Evolutionary conservation across 305 asterid genomes (phyloP).

Genomic region (Fraxinus angustifolia): DNA sequence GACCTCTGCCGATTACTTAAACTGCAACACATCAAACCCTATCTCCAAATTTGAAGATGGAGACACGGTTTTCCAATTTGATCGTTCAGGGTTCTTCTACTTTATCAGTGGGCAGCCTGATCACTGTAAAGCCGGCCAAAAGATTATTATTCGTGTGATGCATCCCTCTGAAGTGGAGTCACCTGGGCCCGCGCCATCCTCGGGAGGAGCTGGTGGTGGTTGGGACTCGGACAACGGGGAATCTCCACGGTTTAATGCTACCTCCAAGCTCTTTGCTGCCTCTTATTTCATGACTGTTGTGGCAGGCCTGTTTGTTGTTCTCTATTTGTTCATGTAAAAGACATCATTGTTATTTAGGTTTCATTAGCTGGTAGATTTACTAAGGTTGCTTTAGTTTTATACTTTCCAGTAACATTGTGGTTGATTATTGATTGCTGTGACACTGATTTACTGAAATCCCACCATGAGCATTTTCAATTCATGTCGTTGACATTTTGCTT

Average conservation of each 20-base stretch:
- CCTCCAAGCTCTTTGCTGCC: slow-evolving; percentile 23
- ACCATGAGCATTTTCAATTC: background rate
- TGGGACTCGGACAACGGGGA: slow-evolving; percentile 25
- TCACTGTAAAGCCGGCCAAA: slow-evolving; percentile 60
- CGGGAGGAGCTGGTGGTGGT: slow-evolving; percentile 26
- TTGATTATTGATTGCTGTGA: slow-evolving; percentile 11
- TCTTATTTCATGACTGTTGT: slow-evolving; percentile 31
- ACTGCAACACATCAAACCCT: slow-evolving; percentile 55
- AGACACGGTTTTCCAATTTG: slow-evolving; percentile 40
- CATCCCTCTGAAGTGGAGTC: slow-evolving; percentile 40
- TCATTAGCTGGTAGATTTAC: background rate
- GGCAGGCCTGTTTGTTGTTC: slow-evolving; percentile 25
- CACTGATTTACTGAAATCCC: background rate
- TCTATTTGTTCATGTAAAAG: slow-evolving; percentile 37
- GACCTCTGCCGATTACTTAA: slow-evolving; percentile 40
- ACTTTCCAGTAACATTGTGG: background rate
- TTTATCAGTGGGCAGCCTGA: slow-evolving; percentile 67
- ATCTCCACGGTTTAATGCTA: slow-evolving; percentile 28
- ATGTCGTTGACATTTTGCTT: background rate
- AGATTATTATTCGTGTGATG: slow-evolving; percentile 60
- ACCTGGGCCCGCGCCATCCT: slow-evolving; percentile 38
- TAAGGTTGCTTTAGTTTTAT: background rate
- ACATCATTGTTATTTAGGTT: background rate
- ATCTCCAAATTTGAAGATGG: slow-evolving; percentile 52
- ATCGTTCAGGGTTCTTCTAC: slow-evolving; percentile 50